Base-by-base conservation (phyloP, 306 rosid genomes). In the Comarum palustre region DNA sequence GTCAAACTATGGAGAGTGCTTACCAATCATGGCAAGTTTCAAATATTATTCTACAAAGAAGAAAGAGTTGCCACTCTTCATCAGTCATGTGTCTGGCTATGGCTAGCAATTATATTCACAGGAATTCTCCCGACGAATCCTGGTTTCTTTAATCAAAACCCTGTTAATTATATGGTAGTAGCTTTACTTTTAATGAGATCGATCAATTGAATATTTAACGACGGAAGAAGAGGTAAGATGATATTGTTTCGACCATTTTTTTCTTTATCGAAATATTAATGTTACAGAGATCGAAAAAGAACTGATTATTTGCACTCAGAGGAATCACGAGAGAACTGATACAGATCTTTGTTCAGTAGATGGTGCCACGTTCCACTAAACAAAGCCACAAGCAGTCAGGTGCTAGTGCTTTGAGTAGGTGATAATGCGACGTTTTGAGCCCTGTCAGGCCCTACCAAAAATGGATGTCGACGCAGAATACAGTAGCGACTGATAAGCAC, bases 11-110 rank as follows among this genome's bases (percentile, higher is more conserved):
- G 14, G 5, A 2, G 43, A 2, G 43, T 16, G 24, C 8, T 16
- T 34, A 59, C 66, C 24, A 60, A 60, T 60, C 22, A 60, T 60
- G 19, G 66, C 41, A 32, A 32, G 42, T 61, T 61, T 61, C 11
- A 61, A 16, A 32, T 31, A 32, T 61, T 61, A 32, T 16, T 61
- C 34, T 31, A 16, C 43, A 32, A 60, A 13, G 41, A 60, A 7
- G 22, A 7, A 16, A 1, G 66, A 60, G 42, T 29, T 41, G 27
- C 1, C 54, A 9, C 41, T 22, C 39, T 22, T n/a, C n/a, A n/a
- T 39, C 54, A 1, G 39, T 24, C 54, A 52, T 36, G 47, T 2
- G 16, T 57, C 6, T 43, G 31, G n/a, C 29, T 41, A 15, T 6
- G 22, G 19, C 3, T 5, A 31, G 66, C 41, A 17, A 27, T 72